Evolutionary conservation across 2,329 filamentous ascomycete species (phyloP).

Genomic region (Aspergillus chevalieri): DNA sequence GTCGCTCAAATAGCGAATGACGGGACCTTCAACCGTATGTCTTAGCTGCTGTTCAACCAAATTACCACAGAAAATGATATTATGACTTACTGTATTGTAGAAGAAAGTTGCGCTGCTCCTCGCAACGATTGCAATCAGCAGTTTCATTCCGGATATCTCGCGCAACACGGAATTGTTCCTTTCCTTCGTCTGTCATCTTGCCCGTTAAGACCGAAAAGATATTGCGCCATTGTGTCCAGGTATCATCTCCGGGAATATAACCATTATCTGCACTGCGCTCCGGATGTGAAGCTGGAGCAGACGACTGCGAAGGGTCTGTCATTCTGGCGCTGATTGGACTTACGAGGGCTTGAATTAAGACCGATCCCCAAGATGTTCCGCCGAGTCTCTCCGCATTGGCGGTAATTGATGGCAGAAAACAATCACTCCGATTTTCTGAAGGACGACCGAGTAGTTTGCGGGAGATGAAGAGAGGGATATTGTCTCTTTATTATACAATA

Average conservation of each 20-base stretch:
- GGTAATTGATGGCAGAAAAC: conserved; percentile 26
- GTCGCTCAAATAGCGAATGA: conserved; percentile 78
- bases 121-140: conserved; percentile 72
- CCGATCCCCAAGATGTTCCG: conserved; percentile 7
- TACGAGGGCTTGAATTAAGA: not conserved
- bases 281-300: conserved; percentile 14
- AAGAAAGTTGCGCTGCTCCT: conserved; percentile 75
- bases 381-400: conserved; percentile 23
- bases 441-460: not conserved
- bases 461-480: not conserved
- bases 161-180: conserved; percentile 69
- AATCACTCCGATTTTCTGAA: conserved; percentile 3
- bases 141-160: conserved; percentile 70
- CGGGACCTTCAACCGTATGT: conserved; percentile 49
- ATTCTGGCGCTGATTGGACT: conserved; percentile 14
- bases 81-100: conserved; percentile 59
- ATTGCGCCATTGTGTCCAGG: conserved; percentile 63
- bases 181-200: conserved; percentile 61
- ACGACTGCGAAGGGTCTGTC: conserved; percentile 22
- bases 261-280: conserved; percentile 26
- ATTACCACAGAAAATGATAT: not conserved
- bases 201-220: conserved; percentile 78
- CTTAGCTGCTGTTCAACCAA: conserved; percentile 1
- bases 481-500: not conserved
- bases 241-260: conserved; percentile 36